Evolutionary conservation across 805 yeast species (phyloP), one percentile per base, ranked within the genome.

Genomic region (Kazachstania bromeliacearum): DNA sequence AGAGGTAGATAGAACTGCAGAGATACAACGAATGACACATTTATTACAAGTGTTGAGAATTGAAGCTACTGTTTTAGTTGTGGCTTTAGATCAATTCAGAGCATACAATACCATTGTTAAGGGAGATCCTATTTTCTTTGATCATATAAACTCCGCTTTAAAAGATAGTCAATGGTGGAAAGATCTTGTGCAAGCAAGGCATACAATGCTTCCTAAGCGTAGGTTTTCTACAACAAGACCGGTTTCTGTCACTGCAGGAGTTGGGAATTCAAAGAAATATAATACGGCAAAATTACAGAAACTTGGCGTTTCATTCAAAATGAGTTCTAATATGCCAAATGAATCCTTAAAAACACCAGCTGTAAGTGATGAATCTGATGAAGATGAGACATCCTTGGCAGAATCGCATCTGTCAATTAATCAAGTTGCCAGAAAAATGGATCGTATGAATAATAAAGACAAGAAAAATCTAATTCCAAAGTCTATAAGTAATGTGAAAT

Each of bases 141-240:
- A 67, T 2, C 65, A 62, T 19, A 73, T 87, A 7, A 71, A 79
- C 33, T 43, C 50, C 10, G 55, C 64, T 0, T 59, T 89, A 33
- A 63, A 62, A 16, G 62, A 67, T n/a, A 88, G 82, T 38, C 79
- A 75, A 35, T 89, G 97, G 96, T 92, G 96, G 96, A 61, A 61
- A 31, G 79, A 79, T 38, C 61, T 85, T 36, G 62, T 67, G 25
- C 73, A 68, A 31, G 77, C 82, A 0, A 69, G 96, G 39, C 52
- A 58, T 4, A 54, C 60, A 3, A 41, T 49, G 27, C 46, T 38
- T 28, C 51, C 57, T 17, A 45, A 41, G 27, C 48, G 43, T 46
- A 44, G 54, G 38, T 63, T 44, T 27, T 57, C 67, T 0, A 51
- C 52, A 22, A 38, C 55, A 47, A 46, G 60, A 38, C 39, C 63